Evolutionary conservation across 2,329 filamentous ascomycete species (phyloP).

Genomic region (Tolypocladium tropicale): DNA sequence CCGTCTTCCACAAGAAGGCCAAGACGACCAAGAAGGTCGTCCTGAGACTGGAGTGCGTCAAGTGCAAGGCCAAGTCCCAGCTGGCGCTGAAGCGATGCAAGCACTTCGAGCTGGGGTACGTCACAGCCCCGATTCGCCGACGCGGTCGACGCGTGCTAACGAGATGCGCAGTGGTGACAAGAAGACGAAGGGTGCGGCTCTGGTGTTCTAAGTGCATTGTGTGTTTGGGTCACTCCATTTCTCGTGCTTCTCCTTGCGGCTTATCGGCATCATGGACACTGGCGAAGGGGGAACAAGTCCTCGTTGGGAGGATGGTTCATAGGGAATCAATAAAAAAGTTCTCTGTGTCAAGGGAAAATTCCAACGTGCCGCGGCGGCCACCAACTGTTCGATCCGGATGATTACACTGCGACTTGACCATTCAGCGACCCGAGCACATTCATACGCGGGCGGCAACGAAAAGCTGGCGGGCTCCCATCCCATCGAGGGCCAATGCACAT

Average conservation of each 20-base stretch:
- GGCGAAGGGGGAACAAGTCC: slow-evolving; percentile 36
- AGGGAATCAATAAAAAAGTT: slow-evolving; percentile 31
- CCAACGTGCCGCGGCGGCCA: not conserved
- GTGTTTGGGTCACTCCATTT: slow-evolving; percentile 29
- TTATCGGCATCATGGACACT: slow-evolving; percentile 37
- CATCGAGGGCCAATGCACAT: not conserved
- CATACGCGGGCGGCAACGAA: not conserved
- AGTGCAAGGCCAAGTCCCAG: slow-evolving; percentile 98
- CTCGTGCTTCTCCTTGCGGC: slow-evolving; percentile 33
- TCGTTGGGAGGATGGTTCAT: slow-evolving; percentile 32
- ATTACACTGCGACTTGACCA: not conserved
- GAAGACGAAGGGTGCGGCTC: slow-evolving; percentile 99
- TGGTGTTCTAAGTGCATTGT: slow-evolving; percentile 86
- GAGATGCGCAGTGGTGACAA: slow-evolving; percentile 78
- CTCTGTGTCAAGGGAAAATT: slow-evolving; percentile 5
- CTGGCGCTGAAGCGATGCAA: slow-evolving; percentile 99
- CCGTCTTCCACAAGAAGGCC: slow-evolving; percentile 99
- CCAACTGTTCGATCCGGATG: no score
- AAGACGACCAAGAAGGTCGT: slow-evolving; percentile 99
- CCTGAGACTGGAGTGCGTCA: slow-evolving; percentile 92
- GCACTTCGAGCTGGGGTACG: slow-evolving; percentile 99
- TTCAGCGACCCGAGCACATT: not conserved
- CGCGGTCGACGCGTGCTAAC: slow-evolving; percentile 24
- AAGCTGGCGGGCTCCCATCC: not conserved
- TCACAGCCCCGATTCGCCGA: slow-evolving; percentile 14